Evolutionary conservation across 768 basidiomycete genomes (phyloP), one percentile per base, ranked within the genome.

Genomic region (Flagelloscypha sp.): DNA sequence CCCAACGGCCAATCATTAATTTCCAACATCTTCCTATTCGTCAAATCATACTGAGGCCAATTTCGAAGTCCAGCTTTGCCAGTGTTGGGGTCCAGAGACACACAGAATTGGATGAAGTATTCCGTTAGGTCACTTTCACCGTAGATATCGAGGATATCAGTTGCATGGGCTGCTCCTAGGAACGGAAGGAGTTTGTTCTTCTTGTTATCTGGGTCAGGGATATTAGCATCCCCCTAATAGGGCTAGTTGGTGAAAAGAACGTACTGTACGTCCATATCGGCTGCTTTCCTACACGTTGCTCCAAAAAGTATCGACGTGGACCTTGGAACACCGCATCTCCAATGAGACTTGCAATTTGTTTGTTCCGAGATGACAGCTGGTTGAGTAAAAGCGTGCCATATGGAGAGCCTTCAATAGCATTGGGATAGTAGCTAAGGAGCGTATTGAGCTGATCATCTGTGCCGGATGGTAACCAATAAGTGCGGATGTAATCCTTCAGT

Each of bases 251-350:
- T 21, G 9, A 12, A 11, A 21, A 31, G 4, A n/a, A 54, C 65
- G 35, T 25, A 68, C 66, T 27, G 48, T 59, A 72, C 1, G 54
- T 47, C 68, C 69, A 74, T 2, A 57, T 58, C 4, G 58, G 56
- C 46, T 63, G 63, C 28, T 57, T 63, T 1, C 51, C 56, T 0
- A 65, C 55, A 4, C 48, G 47, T 16, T 55, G 36, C 20, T 65
- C 46, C 20, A 75, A 44, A 40, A 76, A 58, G 51, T 66, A 66
- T 3, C 71, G 47, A 10, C 72, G 52, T 28, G 74, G 66, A 0
- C 57, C 68, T 38, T 75, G 66, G 54, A 76, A 72, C 2, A 65
- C 55, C 22, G 54, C 50, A 41, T 77, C 75, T 0, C 74, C 74
- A 32, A 60, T 57, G 41, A 75, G 55, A 0, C 73, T 62, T 4